Conservation (phyloP, 1,139 yeast species). For the Pneumocystis canis region DNA sequence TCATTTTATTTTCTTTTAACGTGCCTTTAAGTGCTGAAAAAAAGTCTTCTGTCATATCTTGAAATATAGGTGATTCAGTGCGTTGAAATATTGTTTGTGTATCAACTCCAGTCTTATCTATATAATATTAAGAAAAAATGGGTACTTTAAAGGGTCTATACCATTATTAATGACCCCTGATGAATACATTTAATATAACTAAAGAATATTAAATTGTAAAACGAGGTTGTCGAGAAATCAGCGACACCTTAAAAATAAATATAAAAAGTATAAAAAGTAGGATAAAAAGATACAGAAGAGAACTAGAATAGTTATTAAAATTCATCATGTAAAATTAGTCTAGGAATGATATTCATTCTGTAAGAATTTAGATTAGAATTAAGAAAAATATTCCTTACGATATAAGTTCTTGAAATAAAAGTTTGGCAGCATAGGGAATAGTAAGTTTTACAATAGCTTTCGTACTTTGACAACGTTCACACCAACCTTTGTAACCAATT, state of each 20-base stretch:
- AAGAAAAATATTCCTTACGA: neutral
- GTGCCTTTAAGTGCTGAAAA: neutral
- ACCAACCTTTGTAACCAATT: conserved; percentile 97
- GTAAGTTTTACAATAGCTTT: conserved; percentile 85
- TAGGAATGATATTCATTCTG: conserved; percentile 95
- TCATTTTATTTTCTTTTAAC: neutral
- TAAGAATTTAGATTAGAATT: neutral
- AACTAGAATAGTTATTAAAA: conserved; percentile 26
- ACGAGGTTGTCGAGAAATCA: neutral
- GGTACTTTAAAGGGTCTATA: neutral
- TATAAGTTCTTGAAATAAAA: conserved; percentile 84
- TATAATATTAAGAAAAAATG: neutral
- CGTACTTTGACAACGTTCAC: conserved; percentile 82
- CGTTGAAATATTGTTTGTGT: neutral
- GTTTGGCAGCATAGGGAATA: conserved; percentile 93
- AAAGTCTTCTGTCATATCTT: neutral
- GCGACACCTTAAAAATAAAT: neutral
- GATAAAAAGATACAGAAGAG: neutral
- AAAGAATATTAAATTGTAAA: neutral
- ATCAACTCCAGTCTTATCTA: neutral
- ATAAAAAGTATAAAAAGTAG: neutral
- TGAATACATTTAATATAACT: neutral
- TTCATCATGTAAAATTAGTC: conserved; percentile 77
- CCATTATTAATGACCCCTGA: neutral
- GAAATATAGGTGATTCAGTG: neutral